These are phyloP conservation scores for Trifolium repens DNA, from an alignment of 306 rosid genomes.

Conservation along the genomic window DNA sequence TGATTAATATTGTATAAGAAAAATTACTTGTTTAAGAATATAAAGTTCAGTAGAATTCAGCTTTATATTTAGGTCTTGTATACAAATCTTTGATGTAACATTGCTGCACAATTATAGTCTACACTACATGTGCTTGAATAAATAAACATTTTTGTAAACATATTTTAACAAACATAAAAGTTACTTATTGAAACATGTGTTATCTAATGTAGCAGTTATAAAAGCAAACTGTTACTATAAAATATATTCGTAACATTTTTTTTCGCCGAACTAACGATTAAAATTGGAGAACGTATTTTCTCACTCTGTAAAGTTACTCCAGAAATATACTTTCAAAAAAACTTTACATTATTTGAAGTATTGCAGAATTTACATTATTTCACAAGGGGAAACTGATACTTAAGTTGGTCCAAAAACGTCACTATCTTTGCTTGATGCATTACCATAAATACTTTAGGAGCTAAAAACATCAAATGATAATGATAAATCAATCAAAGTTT, in stretches of 20 bases:
- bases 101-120: background rate
- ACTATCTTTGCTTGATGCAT: background rate
- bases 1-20: background rate
- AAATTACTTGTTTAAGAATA: background rate
- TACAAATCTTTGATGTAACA: background rate
- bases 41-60: too few species aligned
- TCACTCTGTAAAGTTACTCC: too few species aligned
- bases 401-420: conserved; percentile 28
- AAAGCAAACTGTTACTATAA: too few species aligned
- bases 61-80: background rate
- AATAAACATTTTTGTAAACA: background rate
- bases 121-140: background rate
- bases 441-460: background rate
- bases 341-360: too few species aligned
- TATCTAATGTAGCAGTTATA: too few species aligned
- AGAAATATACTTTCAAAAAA: too few species aligned
- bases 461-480: conserved; percentile 13
- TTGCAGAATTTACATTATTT: background rate
- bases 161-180: too few species aligned
- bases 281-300: too few species aligned
- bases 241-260: too few species aligned
- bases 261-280: too few species aligned
- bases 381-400: background rate
- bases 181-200: too few species aligned
- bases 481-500: conserved; percentile 19